phyloP scores from a whole-genome alignment of 2,329 filamentous ascomycete species.

The Monosporascus sp. region DNA sequence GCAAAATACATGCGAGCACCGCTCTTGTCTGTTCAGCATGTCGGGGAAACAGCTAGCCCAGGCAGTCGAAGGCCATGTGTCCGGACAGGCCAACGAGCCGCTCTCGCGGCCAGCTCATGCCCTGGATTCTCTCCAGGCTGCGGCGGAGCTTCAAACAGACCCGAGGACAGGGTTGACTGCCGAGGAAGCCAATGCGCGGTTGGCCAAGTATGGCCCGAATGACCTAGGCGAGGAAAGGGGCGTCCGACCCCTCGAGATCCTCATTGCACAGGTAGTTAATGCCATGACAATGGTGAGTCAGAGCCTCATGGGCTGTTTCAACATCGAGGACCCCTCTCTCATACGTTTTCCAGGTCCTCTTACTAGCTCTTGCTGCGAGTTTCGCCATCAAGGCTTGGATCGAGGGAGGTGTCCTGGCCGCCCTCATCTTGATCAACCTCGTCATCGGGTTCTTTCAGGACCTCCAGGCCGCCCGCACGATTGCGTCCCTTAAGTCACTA shows the following conservation, averaged over 20 bases:
- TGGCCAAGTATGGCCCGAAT: constrained; percentile 53
- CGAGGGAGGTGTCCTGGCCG: constrained; percentile 58
- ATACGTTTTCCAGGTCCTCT: no score
- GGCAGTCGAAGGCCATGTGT: constrained; percentile 20
- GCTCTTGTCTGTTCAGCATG: no score
- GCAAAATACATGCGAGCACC: no score
- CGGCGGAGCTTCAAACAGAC: constrained; percentile 48
- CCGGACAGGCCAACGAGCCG: constrained; percentile 29
- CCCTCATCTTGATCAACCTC: constrained; percentile 63
- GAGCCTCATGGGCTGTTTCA: no score
- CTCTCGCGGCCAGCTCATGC: constrained; percentile 55
- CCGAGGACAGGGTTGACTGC: constrained; percentile 48
- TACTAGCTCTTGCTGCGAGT: no score
- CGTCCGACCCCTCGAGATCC: constrained; percentile 52
- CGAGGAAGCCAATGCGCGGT: constrained; percentile 43
- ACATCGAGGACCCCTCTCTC: no score
- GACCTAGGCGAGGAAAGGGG: constrained; percentile 42
- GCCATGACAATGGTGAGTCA: constrained; percentile 48
- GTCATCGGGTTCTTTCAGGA: constrained; percentile 61
- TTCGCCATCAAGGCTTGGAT: constrained; percentile 61
- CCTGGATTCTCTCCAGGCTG: constrained; percentile 42
- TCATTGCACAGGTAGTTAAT: constrained; percentile 52
- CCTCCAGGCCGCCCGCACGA: constrained; percentile 56
- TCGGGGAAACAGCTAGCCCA: no score
- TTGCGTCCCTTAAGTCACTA: constrained; percentile 54